Base-by-base conservation (phyloP, 2,329 filamentous ascomycete genomes). In the Akanthomyces dipterigenus region DNA sequence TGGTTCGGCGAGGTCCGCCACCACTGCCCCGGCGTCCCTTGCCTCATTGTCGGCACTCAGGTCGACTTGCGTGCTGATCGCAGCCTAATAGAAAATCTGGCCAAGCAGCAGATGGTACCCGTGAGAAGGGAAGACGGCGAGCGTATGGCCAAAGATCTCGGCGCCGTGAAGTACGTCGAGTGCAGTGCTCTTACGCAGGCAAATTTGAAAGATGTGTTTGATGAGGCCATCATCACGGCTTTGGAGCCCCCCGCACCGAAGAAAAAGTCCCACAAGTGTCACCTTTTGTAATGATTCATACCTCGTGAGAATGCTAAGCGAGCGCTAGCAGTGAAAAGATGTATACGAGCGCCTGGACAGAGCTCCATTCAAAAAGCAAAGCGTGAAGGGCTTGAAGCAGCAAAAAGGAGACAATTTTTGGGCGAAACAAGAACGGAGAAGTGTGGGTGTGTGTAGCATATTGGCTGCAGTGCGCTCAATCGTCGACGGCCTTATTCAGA, bases 1-100 rank as follows among this genome's bases (percentile, higher is more conserved):
- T 97, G 93, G 93, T 96, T 97, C 71, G 93, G 95, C 50, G 95
- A 99, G 78, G 95, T 99, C 48, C 93, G 96, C 75, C 95, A 99
- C 77, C 95, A 99, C 78, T 98, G 95, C 75, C 95, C 95, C 20
- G 95, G 95, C 66, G 95, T 99, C 42, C 95, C 95, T 58, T 98
- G 95, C 82, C 82, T 99, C 66, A 97, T 99, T 67, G 95, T 99
- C 64, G 95, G 95, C 70, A 98, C 95, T 24, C 95, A 99, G 79
- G 93, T 93, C 65, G 95, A 99, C 87, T 82, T 99, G 76, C 83
- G 95, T 71, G 92, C 97, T 66, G 95, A 98, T 70, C 80, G 85
- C 1, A 88, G 87, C 66, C 93, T 98, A 46, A 82, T 88, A 66
- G 93, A 97, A 69, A 98, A 99, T 81, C 82, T 98, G 62, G 80